phyloP scores from a whole-genome alignment of 352 stramenopile genomes.

The Phytophthora hibernalis region DNA sequence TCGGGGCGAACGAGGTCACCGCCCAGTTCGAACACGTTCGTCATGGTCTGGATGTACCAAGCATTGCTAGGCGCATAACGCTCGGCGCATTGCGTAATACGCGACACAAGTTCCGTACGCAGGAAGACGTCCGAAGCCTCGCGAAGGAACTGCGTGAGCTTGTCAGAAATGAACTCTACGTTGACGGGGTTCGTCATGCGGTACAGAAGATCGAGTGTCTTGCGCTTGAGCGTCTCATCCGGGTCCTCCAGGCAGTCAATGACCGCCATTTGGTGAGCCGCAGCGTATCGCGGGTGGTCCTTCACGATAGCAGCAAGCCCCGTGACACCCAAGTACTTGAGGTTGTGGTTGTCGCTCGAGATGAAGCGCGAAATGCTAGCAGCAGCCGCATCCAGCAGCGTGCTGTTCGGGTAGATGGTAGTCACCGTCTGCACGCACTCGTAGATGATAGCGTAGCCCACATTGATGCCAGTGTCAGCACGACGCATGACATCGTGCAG shows the following conservation, averaged over 20 bases:
- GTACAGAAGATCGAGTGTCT: conserved; percentile 97
- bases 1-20: conserved; percentile 98
- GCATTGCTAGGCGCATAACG: conserved; percentile 96
- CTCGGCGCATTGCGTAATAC: conserved; percentile 98
- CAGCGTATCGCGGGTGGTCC: conserved; percentile 95
- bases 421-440: conserved; percentile 99
- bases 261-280: conserved; percentile 99
- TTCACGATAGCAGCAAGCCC: conserved; percentile 99
- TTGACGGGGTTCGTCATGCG: conserved; percentile 99
- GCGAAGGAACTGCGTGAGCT: conserved; percentile 96
- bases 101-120: conserved; percentile 96
- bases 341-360: conserved; percentile 96
- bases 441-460: conserved; percentile 99
- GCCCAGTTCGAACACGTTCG: conserved; percentile 95
- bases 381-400: conserved; percentile 95
- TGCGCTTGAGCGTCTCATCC: conserved; percentile 99
- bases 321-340: conserved; percentile 99
- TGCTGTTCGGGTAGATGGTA: conserved; percentile 99
- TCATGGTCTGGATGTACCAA: conserved; percentile 99
- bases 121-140: conserved; percentile 98
- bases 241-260: conserved; percentile 99
- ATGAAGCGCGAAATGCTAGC: conserved; percentile 96
- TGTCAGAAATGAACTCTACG: conserved; percentile 99
- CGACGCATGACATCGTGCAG: conserved; percentile 98
- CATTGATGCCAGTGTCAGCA: conserved; percentile 99